A percentile compares a stretch with the other conserved stretches of the same genome.
Evolutionary conservation across 2,329 filamentous ascomycete species (phyloP).

Genomic region (Nigrograna mackinnonii): DNA sequence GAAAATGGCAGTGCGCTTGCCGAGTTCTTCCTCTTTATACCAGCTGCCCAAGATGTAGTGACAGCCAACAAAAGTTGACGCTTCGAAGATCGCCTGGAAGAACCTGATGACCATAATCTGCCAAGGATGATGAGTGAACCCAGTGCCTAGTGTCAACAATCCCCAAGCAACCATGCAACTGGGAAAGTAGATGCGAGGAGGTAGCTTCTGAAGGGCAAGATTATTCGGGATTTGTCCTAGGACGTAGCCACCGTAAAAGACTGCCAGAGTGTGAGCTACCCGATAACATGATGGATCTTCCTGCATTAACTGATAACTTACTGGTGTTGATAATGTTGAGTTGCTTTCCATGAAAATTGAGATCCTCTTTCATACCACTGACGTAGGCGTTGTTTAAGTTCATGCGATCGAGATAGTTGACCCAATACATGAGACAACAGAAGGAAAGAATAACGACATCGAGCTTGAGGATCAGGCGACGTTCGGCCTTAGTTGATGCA

Average conservation of each 20-base stretch:
- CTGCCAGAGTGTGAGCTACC: constrained; percentile 9
- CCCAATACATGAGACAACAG: constrained; percentile 54
- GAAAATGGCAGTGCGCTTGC: constrained; percentile 14
- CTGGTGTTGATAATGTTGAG: constrained; percentile 17
- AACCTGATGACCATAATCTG: too few species aligned
- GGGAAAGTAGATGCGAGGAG: too few species aligned
- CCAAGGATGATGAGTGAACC: too few species aligned
- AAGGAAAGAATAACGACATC: constrained; percentile 65
- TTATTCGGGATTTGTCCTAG: too few species aligned
- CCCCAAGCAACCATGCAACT: too few species aligned
- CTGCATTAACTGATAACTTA: background rate
- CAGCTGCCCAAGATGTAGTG: constrained; percentile 43
- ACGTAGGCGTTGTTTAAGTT: constrained; percentile 24
- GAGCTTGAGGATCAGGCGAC: constrained; percentile 47
- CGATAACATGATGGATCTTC: background rate
- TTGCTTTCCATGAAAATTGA: constrained; percentile 18
- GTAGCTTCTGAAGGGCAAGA: too few species aligned
- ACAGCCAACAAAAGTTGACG: too few species aligned
- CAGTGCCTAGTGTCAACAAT: too few species aligned
- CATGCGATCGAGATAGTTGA: too few species aligned
- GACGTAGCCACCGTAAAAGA: too few species aligned
- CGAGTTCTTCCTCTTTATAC: constrained; percentile 26
- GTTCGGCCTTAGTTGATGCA: background rate
- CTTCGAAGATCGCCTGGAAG: too few species aligned
- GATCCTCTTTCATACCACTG: constrained; percentile 25